Conservation (phyloP, 1,284 basidiomycete genomes). For the Meira miltonrushii region DNA sequence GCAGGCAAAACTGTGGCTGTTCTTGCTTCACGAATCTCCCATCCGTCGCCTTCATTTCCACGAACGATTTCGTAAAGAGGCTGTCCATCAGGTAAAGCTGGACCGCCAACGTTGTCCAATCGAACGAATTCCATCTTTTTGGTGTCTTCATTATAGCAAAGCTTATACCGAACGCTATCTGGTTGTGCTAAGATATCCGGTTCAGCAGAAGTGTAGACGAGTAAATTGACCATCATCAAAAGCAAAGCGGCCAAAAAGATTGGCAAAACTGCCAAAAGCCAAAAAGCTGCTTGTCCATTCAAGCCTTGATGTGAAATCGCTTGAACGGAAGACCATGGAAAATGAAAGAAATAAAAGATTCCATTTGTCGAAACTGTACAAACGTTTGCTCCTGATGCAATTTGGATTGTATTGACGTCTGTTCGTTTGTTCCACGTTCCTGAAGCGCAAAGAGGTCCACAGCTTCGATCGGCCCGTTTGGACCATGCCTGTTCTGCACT, state of each 20-base stretch:
- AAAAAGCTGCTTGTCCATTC: background rate
- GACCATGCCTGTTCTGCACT: background rate
- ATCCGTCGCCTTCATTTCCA: constrained; percentile 7
- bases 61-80: constrained; percentile 12
- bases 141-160: constrained; percentile 9
- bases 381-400: too few relatives aligned
- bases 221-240: constrained; percentile 10
- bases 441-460: background rate
- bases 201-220: constrained; percentile 1
- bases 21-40: constrained; percentile 4
- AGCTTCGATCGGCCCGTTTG: background rate
- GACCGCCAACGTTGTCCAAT: constrained; percentile 10
- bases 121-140: constrained; percentile 9
- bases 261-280: constrained; percentile 1
- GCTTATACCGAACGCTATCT: constrained; percentile 6
- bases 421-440: too few relatives aligned
- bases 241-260: background rate
- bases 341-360: too few relatives aligned
- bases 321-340: too few relatives aligned
- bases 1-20: constrained; percentile 1
- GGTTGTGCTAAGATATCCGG: background rate
- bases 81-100: constrained; percentile 7
- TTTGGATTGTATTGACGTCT: too few relatives aligned
- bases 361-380: too few relatives aligned
- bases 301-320: background rate